A percentile compares a stretch with the other conserved stretches of the same genome.
phyloP scores from a whole-genome alignment of 768 basidiomycete species.

The Kwoniella dendrophila region DNA sequence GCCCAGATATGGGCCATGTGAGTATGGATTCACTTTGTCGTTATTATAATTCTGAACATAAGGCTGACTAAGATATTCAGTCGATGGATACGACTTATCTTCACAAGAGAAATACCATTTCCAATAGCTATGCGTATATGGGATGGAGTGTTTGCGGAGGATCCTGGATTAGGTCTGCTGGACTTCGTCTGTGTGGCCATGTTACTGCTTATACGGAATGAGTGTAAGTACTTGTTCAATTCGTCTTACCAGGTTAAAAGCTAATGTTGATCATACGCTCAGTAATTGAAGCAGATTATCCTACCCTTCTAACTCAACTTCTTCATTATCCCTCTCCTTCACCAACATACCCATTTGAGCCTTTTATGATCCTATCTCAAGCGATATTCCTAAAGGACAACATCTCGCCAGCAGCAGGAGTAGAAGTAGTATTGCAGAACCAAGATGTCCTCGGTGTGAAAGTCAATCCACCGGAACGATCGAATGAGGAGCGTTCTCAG shows the following conservation, averaged over 20 bases:
- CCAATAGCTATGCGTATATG: constrained; percentile 81
- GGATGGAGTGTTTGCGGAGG: constrained; percentile 92
- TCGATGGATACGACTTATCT: constrained; percentile 90
- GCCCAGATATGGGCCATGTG: constrained; percentile 97
- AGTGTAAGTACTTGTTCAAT: constrained; percentile 63
- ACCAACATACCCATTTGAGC: constrained; percentile 40
- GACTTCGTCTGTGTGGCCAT: constrained; percentile 91
- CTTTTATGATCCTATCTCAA: constrained; percentile 74
- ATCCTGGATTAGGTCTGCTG: constrained; percentile 73
- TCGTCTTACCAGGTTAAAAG: background rate
- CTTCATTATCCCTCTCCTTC: constrained; percentile 78
- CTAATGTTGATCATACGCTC: constrained; percentile 3
- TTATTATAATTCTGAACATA: too few relatives aligned
- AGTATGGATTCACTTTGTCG: constrained; percentile 57
- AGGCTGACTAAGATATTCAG: too few relatives aligned
- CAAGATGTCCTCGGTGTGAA: constrained; percentile 65
- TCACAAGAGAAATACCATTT: constrained; percentile 88
- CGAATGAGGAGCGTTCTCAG: constrained; percentile 37
- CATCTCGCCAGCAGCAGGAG: constrained; percentile 72
- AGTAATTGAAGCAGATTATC: constrained; percentile 89
- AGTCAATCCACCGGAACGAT: constrained; percentile 63
- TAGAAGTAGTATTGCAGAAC: constrained; percentile 80
- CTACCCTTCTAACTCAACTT: constrained; percentile 75
- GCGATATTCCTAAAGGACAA: constrained; percentile 76
- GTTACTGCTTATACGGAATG: constrained; percentile 89